A percentile compares a stretch with the other conserved stretches of the same genome.
Evolutionary conservation across 441 rosid genomes (phyloP).

Genomic region (Populus hybrid): DNA sequence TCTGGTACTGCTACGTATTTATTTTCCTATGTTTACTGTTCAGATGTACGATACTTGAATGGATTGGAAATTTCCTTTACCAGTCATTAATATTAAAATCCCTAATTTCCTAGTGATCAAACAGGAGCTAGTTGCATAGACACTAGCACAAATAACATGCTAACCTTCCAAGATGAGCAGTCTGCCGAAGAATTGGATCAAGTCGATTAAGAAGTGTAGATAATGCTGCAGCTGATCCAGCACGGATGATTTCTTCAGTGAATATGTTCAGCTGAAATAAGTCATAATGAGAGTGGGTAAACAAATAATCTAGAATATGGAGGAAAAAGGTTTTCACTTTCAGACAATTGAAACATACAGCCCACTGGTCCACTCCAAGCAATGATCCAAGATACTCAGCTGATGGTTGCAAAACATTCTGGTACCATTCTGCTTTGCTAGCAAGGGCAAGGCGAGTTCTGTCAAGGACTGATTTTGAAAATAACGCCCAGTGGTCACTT

Average conservation of each 20-base stretch:
- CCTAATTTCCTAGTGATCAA: conserved; percentile 6
- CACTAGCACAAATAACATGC: conserved; percentile 17
- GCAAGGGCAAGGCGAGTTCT: conserved; percentile 91
- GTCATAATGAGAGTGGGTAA: neutral
- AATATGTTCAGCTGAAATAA: conserved; percentile 68
- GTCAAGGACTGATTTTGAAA: conserved; percentile 93
- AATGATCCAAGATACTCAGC: conserved; percentile 91
- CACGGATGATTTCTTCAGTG: conserved; percentile 95
- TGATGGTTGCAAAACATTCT: conserved; percentile 82
- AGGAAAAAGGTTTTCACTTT: neutral
- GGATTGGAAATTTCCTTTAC: neutral
- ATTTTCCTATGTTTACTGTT: conserved; percentile 9
- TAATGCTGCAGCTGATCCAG: conserved; percentile 94
- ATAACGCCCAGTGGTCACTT: conserved; percentile 80
- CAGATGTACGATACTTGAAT: neutral
- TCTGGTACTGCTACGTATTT: conserved; percentile 7
- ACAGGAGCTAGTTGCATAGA: neutral
- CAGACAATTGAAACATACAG: conserved; percentile 55
- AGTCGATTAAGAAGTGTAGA: conserved; percentile 87
- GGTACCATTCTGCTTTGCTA: conserved; percentile 88
- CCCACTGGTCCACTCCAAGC: conserved; percentile 84
- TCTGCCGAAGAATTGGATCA: conserved; percentile 92
- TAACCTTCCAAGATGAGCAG: conserved; percentile 96
- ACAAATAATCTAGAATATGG: neutral
- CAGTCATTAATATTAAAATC: conserved; percentile 3